Base-by-base conservation (phyloP, 768 basidiomycete species). In the Mycena crocata region DNA sequence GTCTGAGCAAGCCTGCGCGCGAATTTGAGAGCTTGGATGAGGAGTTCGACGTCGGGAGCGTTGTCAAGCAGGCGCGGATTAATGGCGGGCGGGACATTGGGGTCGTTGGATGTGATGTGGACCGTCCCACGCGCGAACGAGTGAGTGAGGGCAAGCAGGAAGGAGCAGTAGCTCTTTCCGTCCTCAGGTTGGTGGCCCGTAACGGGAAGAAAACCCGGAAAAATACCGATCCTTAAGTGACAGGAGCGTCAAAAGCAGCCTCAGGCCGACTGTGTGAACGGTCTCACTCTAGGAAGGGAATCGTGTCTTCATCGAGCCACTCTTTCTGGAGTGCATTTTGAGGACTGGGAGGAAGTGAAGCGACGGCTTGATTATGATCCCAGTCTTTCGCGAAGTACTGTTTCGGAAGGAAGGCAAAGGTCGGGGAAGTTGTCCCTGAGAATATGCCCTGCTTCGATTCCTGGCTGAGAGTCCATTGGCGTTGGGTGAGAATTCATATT, bases 111-210 rank as follows among this genome's bases (percentile, higher is more conserved):
- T 40, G 74, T 79, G 66, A 86, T 79, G 49, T 82, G 78, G 48
- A 86, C 78, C 3, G 75, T 75, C 13, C 85, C 86, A 28, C 82
- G 76, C 19, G 83, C 81, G 61, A 82, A 72, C 12, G 80, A 77
- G 66, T 81, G 81, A 60, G 79, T 73, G 7, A 79, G 66, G 23
- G 64, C 67, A 21, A 58, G 51, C 14, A 71, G 45, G 8, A 77
- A 42, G 1, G 73, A 65, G 42, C 51, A 59, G 39, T 78, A 78
- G 28, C 62, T 69, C 51, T 75, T 76, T 5, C 72, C 73, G 3
- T 64, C 70, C 32, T 71, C 65, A 0, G 70, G 52, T 13, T 42
- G 42, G 14, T 56, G 28, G 4, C 44, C 45, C 10, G 35, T 39
- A 26, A 50, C 32, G 24, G 63, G 62, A 8, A 70, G 56, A 51